Evolutionary conservation across 495 filamentous ascomycete species (phyloP).

Genomic region (Letharia lupina): DNA sequence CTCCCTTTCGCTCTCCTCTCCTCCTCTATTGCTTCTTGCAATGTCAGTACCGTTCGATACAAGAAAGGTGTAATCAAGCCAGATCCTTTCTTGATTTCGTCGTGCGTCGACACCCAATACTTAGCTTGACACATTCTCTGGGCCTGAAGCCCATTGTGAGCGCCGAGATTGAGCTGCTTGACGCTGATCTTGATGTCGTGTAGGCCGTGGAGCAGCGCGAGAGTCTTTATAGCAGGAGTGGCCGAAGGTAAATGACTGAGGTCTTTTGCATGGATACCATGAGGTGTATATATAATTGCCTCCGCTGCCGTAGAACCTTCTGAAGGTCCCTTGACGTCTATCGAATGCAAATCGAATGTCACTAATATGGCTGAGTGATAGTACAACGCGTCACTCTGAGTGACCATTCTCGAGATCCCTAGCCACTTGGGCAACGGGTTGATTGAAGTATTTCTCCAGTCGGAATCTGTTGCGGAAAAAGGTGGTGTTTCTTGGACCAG

Average conservation of each 20-base stretch:
- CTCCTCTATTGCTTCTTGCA: slow-evolving; percentile 40
- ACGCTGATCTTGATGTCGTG: slow-evolving; percentile 43
- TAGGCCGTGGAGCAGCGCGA: slow-evolving; percentile 48
- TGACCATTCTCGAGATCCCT: slow-evolving; percentile 38
- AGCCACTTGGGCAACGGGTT: slow-evolving; percentile 44
- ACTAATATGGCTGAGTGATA: slow-evolving; percentile 48
- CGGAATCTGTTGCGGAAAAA: slow-evolving; percentile 26
- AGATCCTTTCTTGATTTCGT: slow-evolving; percentile 46
- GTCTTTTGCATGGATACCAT: slow-evolving; percentile 39
- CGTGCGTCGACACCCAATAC: slow-evolving; percentile 53
- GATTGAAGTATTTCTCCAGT: slow-evolving; percentile 33
- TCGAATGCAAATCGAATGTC: slow-evolving; percentile 31
- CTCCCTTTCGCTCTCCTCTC: slow-evolving; percentile 23
- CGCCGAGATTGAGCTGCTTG: slow-evolving; percentile 47
- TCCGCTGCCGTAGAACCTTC: slow-evolving; percentile 29
- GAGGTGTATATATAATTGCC: slow-evolving; percentile 50
- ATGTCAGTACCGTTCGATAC: slow-evolving; percentile 33
- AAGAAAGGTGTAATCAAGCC: slow-evolving; percentile 44
- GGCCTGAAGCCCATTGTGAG: slow-evolving; percentile 43
- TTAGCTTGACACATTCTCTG: slow-evolving; percentile 39
- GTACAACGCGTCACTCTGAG: slow-evolving; percentile 37
- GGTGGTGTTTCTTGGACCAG: slow-evolving; percentile 30
- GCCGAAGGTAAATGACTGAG: slow-evolving; percentile 31
- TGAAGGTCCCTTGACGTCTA: slow-evolving; percentile 14
- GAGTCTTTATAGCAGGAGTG: slow-evolving; percentile 34